phyloP scores from a whole-genome alignment of 2,329 filamentous ascomycete species.

The Cladosporium oxysporum region DNA sequence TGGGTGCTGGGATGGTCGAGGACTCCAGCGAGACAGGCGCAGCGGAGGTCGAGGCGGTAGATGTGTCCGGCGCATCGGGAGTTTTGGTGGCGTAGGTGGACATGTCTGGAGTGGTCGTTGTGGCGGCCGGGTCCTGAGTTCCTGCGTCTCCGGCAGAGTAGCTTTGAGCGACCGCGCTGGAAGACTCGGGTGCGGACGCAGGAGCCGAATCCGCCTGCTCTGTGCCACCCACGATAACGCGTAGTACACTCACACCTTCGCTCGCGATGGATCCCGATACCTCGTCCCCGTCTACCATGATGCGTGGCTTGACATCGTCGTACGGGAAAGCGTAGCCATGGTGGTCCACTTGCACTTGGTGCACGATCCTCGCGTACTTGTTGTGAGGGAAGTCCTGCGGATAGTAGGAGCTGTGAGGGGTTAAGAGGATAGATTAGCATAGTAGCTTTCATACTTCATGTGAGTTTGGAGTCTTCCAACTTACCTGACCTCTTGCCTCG shows the following conservation, averaged over 20 bases:
- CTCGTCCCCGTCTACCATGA: not conserved
- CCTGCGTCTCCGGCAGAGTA: not conserved
- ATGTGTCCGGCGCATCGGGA: not conserved
- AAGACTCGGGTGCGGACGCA: not conserved
- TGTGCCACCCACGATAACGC: constrained; percentile 3
- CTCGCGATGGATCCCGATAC: constrained; percentile 49
- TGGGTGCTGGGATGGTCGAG: not conserved
- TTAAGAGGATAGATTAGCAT: not conserved
- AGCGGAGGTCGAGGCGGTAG: not conserved
- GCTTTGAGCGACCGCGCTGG: not conserved
- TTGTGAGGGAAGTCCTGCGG: constrained; percentile 37
- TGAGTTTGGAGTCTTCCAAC: not conserved
- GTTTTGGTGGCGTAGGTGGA: not conserved
- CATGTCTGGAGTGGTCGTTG: not conserved
- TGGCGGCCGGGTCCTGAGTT: not conserved
- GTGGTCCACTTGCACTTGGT: constrained; percentile 59
- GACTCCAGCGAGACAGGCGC: not conserved
- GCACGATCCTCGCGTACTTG: constrained; percentile 62
- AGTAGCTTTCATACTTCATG: not conserved
- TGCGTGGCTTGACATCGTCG: constrained; percentile 63
- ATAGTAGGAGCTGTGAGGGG: constrained; percentile 45
- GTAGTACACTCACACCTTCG: constrained; percentile 53
- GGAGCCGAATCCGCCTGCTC: not conserved
- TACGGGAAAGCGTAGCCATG: constrained; percentile 68
- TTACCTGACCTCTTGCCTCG: constrained; percentile 35